Evolutionary conservation across 2,329 filamentous ascomycete genomes (phyloP).

Genomic region (Clonostachys solani): DNA sequence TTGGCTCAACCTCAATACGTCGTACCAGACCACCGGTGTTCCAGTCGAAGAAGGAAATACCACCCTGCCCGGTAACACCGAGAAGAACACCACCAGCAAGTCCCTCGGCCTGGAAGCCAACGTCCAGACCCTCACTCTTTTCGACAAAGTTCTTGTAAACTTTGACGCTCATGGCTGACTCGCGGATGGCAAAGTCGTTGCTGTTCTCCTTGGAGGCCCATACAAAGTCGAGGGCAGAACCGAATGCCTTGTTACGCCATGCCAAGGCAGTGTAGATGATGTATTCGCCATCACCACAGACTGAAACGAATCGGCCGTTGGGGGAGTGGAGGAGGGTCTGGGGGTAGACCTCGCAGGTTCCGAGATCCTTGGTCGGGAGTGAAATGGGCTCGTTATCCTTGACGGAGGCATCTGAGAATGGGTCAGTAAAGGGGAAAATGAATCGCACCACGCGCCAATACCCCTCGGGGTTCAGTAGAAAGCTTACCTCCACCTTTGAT

Average conservation of each 20-base stretch:
- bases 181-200: constrained; percentile 96
- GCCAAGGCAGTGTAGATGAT: constrained; percentile 97
- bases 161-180: constrained; percentile 91
- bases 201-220: constrained; percentile 98
- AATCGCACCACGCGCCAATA: neutral
- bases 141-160: constrained; percentile 98
- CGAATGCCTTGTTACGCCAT: constrained; percentile 97
- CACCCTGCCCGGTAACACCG: constrained; percentile 91
- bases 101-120: constrained; percentile 92
- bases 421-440: constrained; percentile 15
- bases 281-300: constrained; percentile 94
- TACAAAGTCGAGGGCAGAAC: constrained; percentile 90
- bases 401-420: constrained; percentile 58
- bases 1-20: constrained; percentile 78
- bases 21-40: constrained; percentile 82
- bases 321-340: constrained; percentile 94
- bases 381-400: constrained; percentile 88
- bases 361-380: constrained; percentile 89
- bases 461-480: neutral
- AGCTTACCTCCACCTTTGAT: constrained; percentile 77
- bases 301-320: constrained; percentile 78
- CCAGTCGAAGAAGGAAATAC: constrained; percentile 97
- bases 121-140: constrained; percentile 81
- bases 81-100: constrained; percentile 84
- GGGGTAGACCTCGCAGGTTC: constrained; percentile 94